A percentile compares a stretch with the other conserved stretches of the same genome.
phyloP scores from a whole-genome alignment of 2,329 filamentous ascomycete genomes.

The Verticillium longisporum region DNA sequence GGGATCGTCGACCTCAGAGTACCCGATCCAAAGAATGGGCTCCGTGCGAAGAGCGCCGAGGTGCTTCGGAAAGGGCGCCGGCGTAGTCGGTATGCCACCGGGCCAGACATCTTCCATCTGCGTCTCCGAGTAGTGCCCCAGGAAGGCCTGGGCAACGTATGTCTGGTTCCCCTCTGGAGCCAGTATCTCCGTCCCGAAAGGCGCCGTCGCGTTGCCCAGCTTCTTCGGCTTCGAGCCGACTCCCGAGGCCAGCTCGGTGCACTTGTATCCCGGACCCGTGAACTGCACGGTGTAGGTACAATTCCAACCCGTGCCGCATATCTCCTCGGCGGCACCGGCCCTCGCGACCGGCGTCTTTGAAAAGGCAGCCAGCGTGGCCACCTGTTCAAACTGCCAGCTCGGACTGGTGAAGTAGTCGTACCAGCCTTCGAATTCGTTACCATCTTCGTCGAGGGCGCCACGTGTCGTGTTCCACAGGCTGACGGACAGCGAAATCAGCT shows the following conservation, averaged over 20 bases:
- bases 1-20: conserved; percentile 17
- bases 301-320: conserved; percentile 25
- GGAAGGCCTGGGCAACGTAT: conserved; percentile 19
- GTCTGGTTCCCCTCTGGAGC: conserved; percentile 21
- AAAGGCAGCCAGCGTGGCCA: conserved; percentile 19
- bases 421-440: conserved; percentile 11
- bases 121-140: conserved; percentile 18
- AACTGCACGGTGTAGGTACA: conserved; percentile 26
- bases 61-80: conserved; percentile 15
- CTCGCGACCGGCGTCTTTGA: conserved; percentile 16
- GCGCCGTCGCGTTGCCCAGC: conserved; percentile 15
- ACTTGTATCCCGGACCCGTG: conserved; percentile 27
- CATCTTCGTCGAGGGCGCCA: background rate
- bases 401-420: conserved; percentile 24
- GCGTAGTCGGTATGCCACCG: conserved; percentile 18
- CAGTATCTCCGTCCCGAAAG: conserved; percentile 18
- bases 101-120: conserved; percentile 15
- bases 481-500: conserved; percentile 19
- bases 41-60: conserved; percentile 26
- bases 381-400: conserved; percentile 17
- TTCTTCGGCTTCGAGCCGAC: conserved; percentile 15
- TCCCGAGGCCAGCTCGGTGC: conserved; percentile 19
- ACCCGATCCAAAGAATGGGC: conserved; percentile 28
- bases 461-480: conserved; percentile 23
- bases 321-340: conserved; percentile 19